Base-by-base conservation (phyloP, 169 alveolate species). In the Theileria luwenshuni region DNA sequence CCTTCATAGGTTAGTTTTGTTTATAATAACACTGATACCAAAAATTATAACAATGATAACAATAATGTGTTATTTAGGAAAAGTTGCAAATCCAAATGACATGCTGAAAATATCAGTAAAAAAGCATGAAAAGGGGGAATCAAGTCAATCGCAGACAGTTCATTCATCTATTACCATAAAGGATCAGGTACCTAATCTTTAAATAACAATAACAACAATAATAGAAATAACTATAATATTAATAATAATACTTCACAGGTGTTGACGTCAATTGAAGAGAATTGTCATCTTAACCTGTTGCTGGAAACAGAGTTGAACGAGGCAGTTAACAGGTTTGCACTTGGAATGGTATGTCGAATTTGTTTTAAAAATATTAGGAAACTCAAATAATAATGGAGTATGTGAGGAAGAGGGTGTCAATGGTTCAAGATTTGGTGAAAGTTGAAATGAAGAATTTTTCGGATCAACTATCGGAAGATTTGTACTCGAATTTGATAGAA, bases 31-130 rank as follows among this genome's bases (percentile, higher is more conserved):
- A 5, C n/a, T 23, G 28, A 63, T 38, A 6, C 73, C 13, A 19
- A 23, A n/a, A 27, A 35, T 6, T 21, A 38, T 52, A 51, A 51
- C 17, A 38, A 38, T 38, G 3, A 1, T 56, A n/a, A 21, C 1
- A 23, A 28, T 13, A 56, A n/a, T 28, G 45, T n/a, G n/a, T n/a
- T n/a, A 7, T 32, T 45, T 45, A 62, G 72, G 72, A 56, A 19
- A 59, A 41, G 74, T 88, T 1, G 94, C 93, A 21, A 91, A 91
- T 58, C 94, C 95, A 23, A 74, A 85, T 32, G 95, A 91, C 54
- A 67, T 86, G 32, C 58, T 91, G 56, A 69, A 90, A 17, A 88
- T 91, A 49, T 77, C 71, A 62, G 75, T 60, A 54, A 80, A 73
- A 51, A 74, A 84, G 25, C 42, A 32, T n/a, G 12, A 25, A 23